Conservation (phyloP, 495 filamentous ascomycete genomes). For the Penicillium antarcticum region DNA sequence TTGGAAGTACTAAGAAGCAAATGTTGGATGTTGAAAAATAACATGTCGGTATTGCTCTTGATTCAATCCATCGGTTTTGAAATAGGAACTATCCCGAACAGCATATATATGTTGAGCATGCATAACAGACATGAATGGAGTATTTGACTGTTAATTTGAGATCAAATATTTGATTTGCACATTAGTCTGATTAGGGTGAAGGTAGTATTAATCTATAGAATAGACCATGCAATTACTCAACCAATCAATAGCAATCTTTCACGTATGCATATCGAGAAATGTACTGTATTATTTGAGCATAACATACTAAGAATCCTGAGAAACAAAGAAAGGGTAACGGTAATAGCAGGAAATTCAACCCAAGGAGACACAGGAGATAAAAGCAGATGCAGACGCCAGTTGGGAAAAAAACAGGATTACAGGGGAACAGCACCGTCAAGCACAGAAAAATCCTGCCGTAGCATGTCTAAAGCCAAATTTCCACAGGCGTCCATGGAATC, state of each 20-base stretch:
- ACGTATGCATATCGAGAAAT: constrained; percentile 22
- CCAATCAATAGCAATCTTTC: neutral
- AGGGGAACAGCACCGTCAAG: constrained; percentile 17
- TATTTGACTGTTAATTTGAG: too few relatives aligned
- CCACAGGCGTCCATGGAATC: constrained; percentile 24
- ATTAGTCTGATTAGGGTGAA: too few relatives aligned
- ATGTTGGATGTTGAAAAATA: too few relatives aligned
- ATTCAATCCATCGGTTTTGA: too few relatives aligned
- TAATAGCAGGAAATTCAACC: constrained; percentile 29
- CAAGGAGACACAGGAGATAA: constrained; percentile 19
- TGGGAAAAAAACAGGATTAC: constrained; percentile 27
- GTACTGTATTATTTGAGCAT: constrained; percentile 47
- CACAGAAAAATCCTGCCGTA: constrained; percentile 29
- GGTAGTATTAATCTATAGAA: too few relatives aligned
- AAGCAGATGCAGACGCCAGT: constrained; percentile 40
- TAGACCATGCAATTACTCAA: too few relatives aligned
- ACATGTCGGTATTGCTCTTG: too few relatives aligned
- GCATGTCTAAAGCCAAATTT: constrained; percentile 35
- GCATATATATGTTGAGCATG: neutral
- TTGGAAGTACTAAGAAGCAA: neutral
- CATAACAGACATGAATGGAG: too few relatives aligned
- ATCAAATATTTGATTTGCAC: too few relatives aligned
- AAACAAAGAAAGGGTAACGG: constrained; percentile 17
- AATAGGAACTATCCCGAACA: neutral
- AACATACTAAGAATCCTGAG: constrained; percentile 32